Percentiles rank a stretch among this genome's conserved stretches.
These are phyloP conservation scores for Wallacemonas sp. DNA, from an alignment of 208 protist species.

Conservation along the genomic window DNA sequence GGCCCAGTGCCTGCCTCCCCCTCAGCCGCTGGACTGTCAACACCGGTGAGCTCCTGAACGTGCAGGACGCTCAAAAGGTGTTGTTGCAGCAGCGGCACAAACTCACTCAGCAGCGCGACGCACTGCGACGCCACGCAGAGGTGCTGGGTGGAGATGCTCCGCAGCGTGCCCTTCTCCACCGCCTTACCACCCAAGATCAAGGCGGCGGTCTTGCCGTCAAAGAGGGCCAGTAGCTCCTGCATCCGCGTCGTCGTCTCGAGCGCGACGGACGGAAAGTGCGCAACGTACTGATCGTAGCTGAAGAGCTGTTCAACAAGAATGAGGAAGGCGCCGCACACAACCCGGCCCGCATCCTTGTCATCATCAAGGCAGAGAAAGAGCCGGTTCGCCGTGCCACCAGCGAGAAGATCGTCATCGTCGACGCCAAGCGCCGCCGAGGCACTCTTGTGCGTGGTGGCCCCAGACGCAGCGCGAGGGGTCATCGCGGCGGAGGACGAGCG, in stretches of 20 bases:
- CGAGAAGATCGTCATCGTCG: slow-evolving; percentile 21
- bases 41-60: background rate
- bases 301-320: slow-evolving; percentile 74
- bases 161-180: slow-evolving; percentile 73
- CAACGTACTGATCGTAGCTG: slow-evolving; percentile 76
- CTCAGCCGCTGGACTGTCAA: background rate
- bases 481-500: background rate
- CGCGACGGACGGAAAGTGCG: slow-evolving; percentile 78
- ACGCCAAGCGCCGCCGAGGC: background rate
- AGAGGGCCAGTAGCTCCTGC: slow-evolving; percentile 81
- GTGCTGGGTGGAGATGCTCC: slow-evolving; percentile 81
- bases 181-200: slow-evolving; percentile 84
- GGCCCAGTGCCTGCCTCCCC: background rate
- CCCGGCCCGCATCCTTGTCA: slow-evolving; percentile 46
- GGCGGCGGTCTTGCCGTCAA: slow-evolving; percentile 62
- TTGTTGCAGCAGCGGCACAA: slow-evolving; percentile 62
- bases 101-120: slow-evolving; percentile 64
- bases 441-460: no score
- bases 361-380: slow-evolving; percentile 45
- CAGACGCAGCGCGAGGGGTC: no score
- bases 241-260: slow-evolving; percentile 76
- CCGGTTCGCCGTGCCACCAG: slow-evolving; percentile 20
- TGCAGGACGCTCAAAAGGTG: slow-evolving; percentile 29
- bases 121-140: slow-evolving; percentile 88
- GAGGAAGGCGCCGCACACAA: slow-evolving; percentile 72